phyloP scores from a whole-genome alignment of 208 protist species.

The Trypanosoma cruzi region DNA sequence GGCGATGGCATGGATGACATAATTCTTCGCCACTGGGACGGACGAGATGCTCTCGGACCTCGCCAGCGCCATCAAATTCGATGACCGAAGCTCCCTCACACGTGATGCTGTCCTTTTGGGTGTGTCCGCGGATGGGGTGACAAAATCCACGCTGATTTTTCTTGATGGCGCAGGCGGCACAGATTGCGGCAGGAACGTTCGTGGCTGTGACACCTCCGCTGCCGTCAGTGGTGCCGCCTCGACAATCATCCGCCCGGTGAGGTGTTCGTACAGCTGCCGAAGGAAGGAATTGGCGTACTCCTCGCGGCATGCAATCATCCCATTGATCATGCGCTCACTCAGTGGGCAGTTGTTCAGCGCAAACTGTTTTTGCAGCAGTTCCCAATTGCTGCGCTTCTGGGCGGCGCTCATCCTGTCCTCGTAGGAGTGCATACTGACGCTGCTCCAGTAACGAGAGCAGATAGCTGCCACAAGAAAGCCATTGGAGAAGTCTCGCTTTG shows the following conservation, averaged over 20 bases:
- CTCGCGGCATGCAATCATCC: constrained; percentile 72
- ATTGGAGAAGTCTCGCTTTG: constrained; percentile 91
- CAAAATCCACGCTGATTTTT: too few relatives aligned
- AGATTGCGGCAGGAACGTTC: constrained; percentile 16
- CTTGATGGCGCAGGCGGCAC: not conserved
- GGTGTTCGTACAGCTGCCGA: constrained; percentile 71
- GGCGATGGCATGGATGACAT: constrained; percentile 3
- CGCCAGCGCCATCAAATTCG: not conserved
- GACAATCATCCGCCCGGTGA: constrained; percentile 70
- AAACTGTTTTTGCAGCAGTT: constrained; percentile 71
- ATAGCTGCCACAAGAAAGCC: constrained; percentile 94
- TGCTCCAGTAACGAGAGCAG: constrained; percentile 91
- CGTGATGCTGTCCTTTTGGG: not conserved
- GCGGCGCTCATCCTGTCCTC: constrained; percentile 67
- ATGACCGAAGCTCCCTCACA: constrained; percentile 4
- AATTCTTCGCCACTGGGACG: not conserved
- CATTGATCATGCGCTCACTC: constrained; percentile 70
- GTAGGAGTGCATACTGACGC: constrained; percentile 92
- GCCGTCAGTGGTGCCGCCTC: constrained; percentile 45
- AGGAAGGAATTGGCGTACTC: constrained; percentile 78
- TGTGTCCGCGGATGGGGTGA: not conserved
- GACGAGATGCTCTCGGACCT: not conserved
- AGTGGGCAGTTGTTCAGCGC: constrained; percentile 59
- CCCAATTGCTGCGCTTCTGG: constrained; percentile 93
- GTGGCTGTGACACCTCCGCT: too few relatives aligned